Conservation (phyloP, 805 yeast genomes). For the Saccharomyces jurei region DNA sequence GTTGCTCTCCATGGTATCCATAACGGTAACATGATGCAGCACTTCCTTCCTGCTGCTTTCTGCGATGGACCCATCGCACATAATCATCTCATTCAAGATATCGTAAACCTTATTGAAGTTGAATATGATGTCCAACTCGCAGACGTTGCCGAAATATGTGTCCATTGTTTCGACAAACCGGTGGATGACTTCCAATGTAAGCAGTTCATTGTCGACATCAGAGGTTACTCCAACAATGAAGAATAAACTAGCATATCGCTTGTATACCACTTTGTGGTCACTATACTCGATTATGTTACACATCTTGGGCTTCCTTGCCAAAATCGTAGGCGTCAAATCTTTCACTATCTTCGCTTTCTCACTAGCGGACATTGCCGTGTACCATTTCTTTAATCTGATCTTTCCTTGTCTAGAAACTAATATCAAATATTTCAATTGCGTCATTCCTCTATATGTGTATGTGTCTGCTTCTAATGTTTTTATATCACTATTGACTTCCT, state of each 20-base stretch:
- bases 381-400: conserved; percentile 91
- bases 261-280: conserved; percentile 68
- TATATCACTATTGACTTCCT: too few relatives aligned
- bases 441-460: conserved; percentile 12
- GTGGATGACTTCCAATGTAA: conserved; percentile 80
- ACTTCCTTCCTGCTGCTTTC: conserved; percentile 80
- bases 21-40: conserved; percentile 65
- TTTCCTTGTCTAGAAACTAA: conserved; percentile 91
- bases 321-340: conserved; percentile 78
- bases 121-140: conserved; percentile 93
- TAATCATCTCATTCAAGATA: conserved; percentile 78
- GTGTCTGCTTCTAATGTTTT: not conserved
- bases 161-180: conserved; percentile 96
- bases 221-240: conserved; percentile 69
- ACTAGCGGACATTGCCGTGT: conserved; percentile 69
- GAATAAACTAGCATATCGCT: conserved; percentile 88
- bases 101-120: conserved; percentile 91
- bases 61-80: conserved; percentile 75
- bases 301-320: conserved; percentile 86
- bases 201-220: conserved; percentile 63
- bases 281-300: conserved; percentile 87
- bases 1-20: conserved; percentile 77
- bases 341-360: conserved; percentile 77
- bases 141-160: conserved; percentile 87
- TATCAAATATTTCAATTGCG: conserved; percentile 60